Evolutionary conservation across 768 basidiomycete genomes (phyloP).

Genomic region (Lactarius quietus): DNA sequence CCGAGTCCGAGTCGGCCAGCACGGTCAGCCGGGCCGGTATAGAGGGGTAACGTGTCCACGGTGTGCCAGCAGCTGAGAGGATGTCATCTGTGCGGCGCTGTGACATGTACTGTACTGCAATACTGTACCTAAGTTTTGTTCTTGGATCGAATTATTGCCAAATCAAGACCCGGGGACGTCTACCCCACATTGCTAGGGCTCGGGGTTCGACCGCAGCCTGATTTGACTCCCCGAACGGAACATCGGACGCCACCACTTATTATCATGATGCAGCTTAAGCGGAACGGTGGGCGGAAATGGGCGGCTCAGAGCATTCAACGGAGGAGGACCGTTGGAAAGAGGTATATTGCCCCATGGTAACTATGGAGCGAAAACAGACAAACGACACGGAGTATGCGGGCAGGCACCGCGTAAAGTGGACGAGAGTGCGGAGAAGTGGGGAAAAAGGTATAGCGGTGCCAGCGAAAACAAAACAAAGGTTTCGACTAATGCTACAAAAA

Average conservation of each 20-base stretch:
- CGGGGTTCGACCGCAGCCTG: neutral
- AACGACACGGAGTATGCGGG: constrained; percentile 4
- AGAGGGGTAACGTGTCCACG: neutral
- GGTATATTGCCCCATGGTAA: neutral
- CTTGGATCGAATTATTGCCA: neutral
- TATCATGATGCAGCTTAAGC: neutral
- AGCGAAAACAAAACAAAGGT: neutral
- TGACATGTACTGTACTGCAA: too few relatives aligned
- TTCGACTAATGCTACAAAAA: constrained; percentile 24
- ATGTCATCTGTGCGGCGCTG: neutral
- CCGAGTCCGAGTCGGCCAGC: too few relatives aligned
- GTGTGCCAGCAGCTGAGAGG: neutral
- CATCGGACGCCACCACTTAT: neutral
- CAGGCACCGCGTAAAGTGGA: neutral
- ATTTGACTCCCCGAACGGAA: neutral
- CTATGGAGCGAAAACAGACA: neutral
- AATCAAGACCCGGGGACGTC: neutral
- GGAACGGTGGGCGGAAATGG: neutral
- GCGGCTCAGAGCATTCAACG: neutral
- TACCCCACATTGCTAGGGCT: neutral
- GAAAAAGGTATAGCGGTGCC: constrained; percentile 7
- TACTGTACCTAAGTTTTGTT: neutral
- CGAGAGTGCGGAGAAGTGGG: neutral
- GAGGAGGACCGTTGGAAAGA: neutral
- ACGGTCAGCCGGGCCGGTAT: neutral